Percentiles rank a stretch among this genome's conserved stretches.
phyloP scores from a whole-genome alignment of 129 eudicot genomes.

The Pseudognaphalium luteoalbum region DNA sequence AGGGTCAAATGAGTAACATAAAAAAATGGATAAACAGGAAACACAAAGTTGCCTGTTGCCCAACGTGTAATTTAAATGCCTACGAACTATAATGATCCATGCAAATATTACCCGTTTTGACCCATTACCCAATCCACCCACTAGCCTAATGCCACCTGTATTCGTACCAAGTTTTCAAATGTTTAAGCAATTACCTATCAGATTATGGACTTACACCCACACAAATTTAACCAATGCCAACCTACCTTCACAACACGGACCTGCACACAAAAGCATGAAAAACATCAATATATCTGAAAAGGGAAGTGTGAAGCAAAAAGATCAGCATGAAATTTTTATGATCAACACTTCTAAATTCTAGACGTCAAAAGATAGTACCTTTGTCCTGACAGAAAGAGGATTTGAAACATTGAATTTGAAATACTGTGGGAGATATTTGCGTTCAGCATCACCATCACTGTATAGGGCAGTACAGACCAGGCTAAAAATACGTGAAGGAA shows the following conservation, averaged over 20 bases:
- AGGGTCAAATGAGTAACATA: not conserved
- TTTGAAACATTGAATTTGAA: conserved; percentile 93
- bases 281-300: conserved; percentile 19
- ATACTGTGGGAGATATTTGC: conserved; percentile 96
- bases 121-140: not conserved
- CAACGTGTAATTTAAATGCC: not conserved
- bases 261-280: conserved; percentile 50
- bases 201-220: conserved; percentile 44
- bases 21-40: not conserved
- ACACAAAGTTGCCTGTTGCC: not conserved
- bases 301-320: not conserved
- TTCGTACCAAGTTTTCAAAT: conserved; percentile 7
- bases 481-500: conserved; percentile 42
- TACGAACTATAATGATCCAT: not conserved
- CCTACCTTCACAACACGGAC: conserved; percentile 97
- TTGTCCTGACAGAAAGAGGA: conserved; percentile 97
- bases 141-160: not conserved
- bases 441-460: conserved; percentile 75
- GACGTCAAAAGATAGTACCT: conserved; percentile 46
- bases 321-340: conserved; percentile 1
- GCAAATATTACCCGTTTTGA: not conserved
- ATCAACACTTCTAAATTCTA: conserved; percentile 15
- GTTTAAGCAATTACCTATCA: conserved; percentile 16
- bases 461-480: conserved; percentile 93
- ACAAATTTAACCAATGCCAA: conserved; percentile 36